Evolutionary conservation across 2,329 filamentous ascomycete species (phyloP), one percentile per base, ranked within the genome.

Genomic region (Nothomitra cinnamomea): DNA sequence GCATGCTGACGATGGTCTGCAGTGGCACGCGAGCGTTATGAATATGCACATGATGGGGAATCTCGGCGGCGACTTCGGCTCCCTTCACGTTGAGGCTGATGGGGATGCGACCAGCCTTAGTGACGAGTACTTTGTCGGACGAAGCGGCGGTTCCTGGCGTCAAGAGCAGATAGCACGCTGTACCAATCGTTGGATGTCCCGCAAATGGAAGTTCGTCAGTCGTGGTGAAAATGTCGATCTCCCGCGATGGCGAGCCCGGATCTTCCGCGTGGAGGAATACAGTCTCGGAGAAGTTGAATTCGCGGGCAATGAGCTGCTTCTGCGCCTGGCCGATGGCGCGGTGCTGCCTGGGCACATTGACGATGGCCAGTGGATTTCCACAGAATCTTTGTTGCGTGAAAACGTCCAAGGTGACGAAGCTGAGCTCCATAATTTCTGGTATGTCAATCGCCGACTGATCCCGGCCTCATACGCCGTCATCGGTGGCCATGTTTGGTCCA

Each of bases 11-110:
- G 41, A 47, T 17, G 13, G 28, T 2, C 47, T 41, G 28, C 25
- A 28, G 13, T 32, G 28, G 28, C 28, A 32, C 28, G 19, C 13
- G 12, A 22, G 61, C 56, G 24, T 59, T 59, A 65, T 88, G 84
- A 54, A 80, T 61, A 60, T 78, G 82, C 57, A 82, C 72, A 56
- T 83, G 71, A 62, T 86, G 81, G 35, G 84, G 83, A 57, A 89
- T 81, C 2, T 66, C 66, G 15, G 82, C 82, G 52, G 72, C 74
- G 3, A 81, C 77, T n/a, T 70, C 62, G 38, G 63, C 63, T 21
- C 64, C 66, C 7, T 60, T 59, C 2, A 66, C 61, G 58, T 60
- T 58, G 54, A 80, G 70, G 12, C 68, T 61, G 57, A 82, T 78
- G 15, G 72, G 70, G 28, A 32, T 32, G 28, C 28, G 28, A 3